phyloP scores from a whole-genome alignment of 805 yeast genomes.

The Allodekkera sacchari region DNA sequence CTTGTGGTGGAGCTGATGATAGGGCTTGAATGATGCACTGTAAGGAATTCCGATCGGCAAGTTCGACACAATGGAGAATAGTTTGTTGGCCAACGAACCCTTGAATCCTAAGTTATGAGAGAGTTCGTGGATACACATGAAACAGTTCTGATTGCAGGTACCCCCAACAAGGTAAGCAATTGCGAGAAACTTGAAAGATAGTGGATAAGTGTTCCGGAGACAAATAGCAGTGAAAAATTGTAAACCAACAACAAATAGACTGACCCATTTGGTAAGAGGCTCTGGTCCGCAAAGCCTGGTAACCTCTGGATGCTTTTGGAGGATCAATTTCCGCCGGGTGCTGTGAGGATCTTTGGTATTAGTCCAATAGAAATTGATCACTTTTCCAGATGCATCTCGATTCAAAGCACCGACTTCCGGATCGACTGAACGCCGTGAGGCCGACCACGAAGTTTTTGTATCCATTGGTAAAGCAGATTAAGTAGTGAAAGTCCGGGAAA shows the following conservation, averaged over 20 bases:
- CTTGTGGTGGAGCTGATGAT: slow-evolving; percentile 87
- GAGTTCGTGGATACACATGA: slow-evolving; percentile 82
- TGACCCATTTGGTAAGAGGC: slow-evolving; percentile 75
- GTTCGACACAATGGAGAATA: slow-evolving; percentile 71
- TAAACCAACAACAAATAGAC: slow-evolving; percentile 52
- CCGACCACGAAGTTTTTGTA: too few species aligned
- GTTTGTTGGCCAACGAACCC: slow-evolving; percentile 65
- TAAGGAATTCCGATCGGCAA: slow-evolving; percentile 88
- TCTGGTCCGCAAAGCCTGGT: slow-evolving; percentile 78
- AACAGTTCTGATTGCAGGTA: slow-evolving; percentile 74
- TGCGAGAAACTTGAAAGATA: slow-evolving; percentile 44
- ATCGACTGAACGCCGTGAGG: too few species aligned
- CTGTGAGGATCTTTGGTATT: slow-evolving; percentile 76
- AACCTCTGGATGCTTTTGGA: slow-evolving; percentile 72
- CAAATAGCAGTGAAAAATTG: slow-evolving; percentile 61
- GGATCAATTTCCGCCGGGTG: slow-evolving; percentile 59
- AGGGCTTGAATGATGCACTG: slow-evolving; percentile 82
- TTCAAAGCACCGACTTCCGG: not conserved
- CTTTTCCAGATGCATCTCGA: slow-evolving; percentile 3
- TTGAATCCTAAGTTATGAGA: slow-evolving; percentile 80
- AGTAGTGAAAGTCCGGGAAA: too few species aligned
- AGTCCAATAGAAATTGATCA: slow-evolving; percentile 73
- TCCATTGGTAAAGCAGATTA: too few species aligned
- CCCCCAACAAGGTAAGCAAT: slow-evolving; percentile 79
- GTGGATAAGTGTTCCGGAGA: slow-evolving; percentile 46